phyloP scores from a whole-genome alignment of 768 basidiomycete species.

The Coprinopsis sp. region DNA sequence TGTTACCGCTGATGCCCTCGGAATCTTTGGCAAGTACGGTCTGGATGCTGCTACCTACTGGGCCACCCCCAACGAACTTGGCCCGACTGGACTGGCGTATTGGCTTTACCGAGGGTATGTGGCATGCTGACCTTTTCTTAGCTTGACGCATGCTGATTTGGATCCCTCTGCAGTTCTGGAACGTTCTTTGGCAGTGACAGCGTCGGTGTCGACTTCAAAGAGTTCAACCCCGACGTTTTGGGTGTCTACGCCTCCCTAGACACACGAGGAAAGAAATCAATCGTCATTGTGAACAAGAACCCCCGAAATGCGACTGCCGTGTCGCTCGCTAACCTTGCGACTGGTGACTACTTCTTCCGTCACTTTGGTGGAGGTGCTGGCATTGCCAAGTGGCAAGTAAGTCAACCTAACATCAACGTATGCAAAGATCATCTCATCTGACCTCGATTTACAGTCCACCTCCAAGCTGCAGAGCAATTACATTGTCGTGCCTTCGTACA shows the following conservation, averaged over 20 bases:
- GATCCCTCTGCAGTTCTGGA: conserved; percentile 31
- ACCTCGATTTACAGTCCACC: conserved; percentile 18
- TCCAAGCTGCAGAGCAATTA: conserved; percentile 25
- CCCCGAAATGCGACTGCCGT: conserved; percentile 34
- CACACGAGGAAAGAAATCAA: conserved; percentile 29
- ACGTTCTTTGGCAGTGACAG: conserved; percentile 40
- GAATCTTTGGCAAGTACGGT: conserved; percentile 46
- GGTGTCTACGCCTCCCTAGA: conserved; percentile 46
- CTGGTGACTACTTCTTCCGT: conserved; percentile 48
- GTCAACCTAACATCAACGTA: conserved; percentile 10
- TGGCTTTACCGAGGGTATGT: conserved; percentile 53
- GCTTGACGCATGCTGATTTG: background rate
- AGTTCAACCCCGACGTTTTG: conserved; percentile 34
- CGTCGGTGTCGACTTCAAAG: conserved; percentile 41
- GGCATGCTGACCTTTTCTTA: background rate
- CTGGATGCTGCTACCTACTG: conserved; percentile 53
- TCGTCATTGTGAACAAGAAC: conserved; percentile 52
- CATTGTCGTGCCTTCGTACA: conserved; percentile 31
- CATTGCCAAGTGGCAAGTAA: conserved; percentile 51
- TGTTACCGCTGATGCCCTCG: conserved; percentile 45
- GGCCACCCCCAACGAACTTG: conserved; percentile 41
- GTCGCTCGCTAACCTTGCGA: conserved; percentile 39
- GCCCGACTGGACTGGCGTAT: conserved; percentile 49
- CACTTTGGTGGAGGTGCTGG: conserved; percentile 54
- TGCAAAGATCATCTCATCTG: background rate